Evolutionary conservation across 305 asterid genomes (phyloP), one percentile per base, ranked within the genome.

Genomic region (Plantago rigida): DNA sequence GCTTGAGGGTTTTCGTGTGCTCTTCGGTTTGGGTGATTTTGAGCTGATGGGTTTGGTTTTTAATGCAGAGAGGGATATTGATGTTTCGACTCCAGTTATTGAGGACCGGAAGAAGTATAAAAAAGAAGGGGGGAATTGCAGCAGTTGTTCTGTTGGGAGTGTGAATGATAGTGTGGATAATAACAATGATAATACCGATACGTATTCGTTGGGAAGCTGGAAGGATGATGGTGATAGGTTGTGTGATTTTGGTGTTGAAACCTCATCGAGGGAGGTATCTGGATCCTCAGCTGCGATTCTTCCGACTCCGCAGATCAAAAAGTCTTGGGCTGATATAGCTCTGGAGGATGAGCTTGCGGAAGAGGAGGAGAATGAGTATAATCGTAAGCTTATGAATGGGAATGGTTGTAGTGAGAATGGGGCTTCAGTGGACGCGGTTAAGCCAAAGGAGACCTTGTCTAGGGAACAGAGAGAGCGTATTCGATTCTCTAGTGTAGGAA

Each of bases 281-380:
- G 60, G 72, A 65, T 65, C 81, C 52, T 65, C 83, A 8, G 60
- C 66, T 36, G 42, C 11, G 39, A 72, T 73, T 42, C 42, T 51
- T 61, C 77, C 71, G 55, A 79, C 66, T 69, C 75, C 85, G 3
- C 56, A n/a, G 36, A 54, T 59, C 70, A 84, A 82, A 69, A 82
- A 80, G 82, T 92, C 99, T 31, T 92, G 99, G 99, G 99, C 99
- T 10, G 99, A 92, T 75, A 92, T 92, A 91, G 89, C 97, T 60
- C 81, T 71, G 69, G 95, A 86, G 71, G 97, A 88, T 67, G 98
- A 88, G 74, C 80, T 84, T 69, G 84, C 79, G 13, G 80, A 50
- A 29, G 95, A 78, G 65, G 89, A 82, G 48, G 87, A 74, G 69
- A 73, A 53, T 54, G 86, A 78, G 65, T 69, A 51, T 59, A 78